Evolutionary conservation across 2,329 filamentous ascomycete genomes (phyloP), one percentile per base, ranked within the genome.

Genomic region (Decorospora gaudefroyi): DNA sequence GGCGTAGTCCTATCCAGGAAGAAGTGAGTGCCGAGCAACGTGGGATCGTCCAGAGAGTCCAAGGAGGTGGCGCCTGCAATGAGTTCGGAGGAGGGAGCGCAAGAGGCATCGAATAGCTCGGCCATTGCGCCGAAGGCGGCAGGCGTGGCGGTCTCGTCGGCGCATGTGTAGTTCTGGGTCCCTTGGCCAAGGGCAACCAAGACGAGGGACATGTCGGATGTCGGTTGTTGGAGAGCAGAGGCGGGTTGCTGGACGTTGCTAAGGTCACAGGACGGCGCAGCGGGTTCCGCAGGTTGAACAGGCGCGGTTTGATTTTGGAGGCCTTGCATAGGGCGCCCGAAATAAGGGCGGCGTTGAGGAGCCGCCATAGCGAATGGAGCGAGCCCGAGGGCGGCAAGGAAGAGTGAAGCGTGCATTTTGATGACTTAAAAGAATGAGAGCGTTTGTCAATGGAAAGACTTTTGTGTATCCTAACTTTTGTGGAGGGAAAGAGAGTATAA

Each of bases 1-100:
- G 92, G 87, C 0, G 87, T 89, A 1, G 81, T 85, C 25, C 70
- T 63, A 62, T 86, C 81, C 50, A 75, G 73, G 78, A 96, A 95
- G 80, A 82, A 96, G 75, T 96, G 91, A 60, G 86, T 78, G 16
- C 90, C 90, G 16, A 75, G 61, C 3, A 71, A 57, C 4, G 69
- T 32, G 1, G 54, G 43, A 16, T 56, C 39, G n/a, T 57, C 44
- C 3, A 61, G 51, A 7, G 44, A 25, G 48, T 59, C 64, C 2
- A 73, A 55, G 15, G 60, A 41, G 16, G 38, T 55, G 21, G 61
- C 64, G 15, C 42, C 13, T 49, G 51, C 40, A 56, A 59, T 17
- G 1, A 55, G 49, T 46, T 50, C 45, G 25, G 33, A 33, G 39
- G 29, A 62, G 37, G 55, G 16, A 6, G 42, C 46, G 35, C 60